Percentiles rank a stretch among this genome's conserved stretches.
Evolutionary conservation across 2,329 filamentous ascomycete genomes (phyloP).

Genomic region (Leptographium lundbergii): DNA sequence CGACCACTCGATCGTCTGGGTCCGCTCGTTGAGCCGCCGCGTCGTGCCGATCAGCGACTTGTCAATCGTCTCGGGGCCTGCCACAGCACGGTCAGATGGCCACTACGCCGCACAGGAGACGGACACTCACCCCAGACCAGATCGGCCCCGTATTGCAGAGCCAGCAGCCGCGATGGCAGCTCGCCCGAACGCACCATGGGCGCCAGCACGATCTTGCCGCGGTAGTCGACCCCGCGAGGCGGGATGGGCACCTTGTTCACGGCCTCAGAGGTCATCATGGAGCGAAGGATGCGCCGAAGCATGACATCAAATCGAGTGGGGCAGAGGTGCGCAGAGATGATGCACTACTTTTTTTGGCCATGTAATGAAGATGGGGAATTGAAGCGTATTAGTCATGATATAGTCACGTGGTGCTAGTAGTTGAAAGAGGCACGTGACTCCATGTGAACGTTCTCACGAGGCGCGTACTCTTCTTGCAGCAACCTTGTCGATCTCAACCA

Average conservation of each 20-base stretch:
- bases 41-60: slow-evolving; percentile 79
- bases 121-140: slow-evolving; percentile 71
- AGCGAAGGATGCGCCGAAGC: slow-evolving; percentile 22
- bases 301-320: slow-evolving; percentile 5
- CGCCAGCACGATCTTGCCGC: slow-evolving; percentile 85
- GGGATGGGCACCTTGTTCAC: slow-evolving; percentile 70
- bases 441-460: neutral
- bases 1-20: slow-evolving; percentile 74
- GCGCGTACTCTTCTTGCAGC: too few species aligned
- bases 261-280: slow-evolving; percentile 44
- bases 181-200: slow-evolving; percentile 99
- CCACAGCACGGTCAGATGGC: neutral
- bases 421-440: neutral
- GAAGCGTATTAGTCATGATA: neutral
- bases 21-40: slow-evolving; percentile 61
- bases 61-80: slow-evolving; percentile 89
- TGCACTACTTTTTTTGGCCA: neutral
- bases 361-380: neutral
- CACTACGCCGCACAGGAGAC: neutral
- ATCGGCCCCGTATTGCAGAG: slow-evolving; percentile 90
- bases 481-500: too few species aligned
- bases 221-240: slow-evolving; percentile 79
- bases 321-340: neutral
- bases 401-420: too few species aligned
- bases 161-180: slow-evolving; percentile 73